Evolutionary conservation across 495 filamentous ascomycete species (phyloP), one percentile per base, ranked within the genome.

Genomic region (Penicillium dipodomyicola): DNA sequence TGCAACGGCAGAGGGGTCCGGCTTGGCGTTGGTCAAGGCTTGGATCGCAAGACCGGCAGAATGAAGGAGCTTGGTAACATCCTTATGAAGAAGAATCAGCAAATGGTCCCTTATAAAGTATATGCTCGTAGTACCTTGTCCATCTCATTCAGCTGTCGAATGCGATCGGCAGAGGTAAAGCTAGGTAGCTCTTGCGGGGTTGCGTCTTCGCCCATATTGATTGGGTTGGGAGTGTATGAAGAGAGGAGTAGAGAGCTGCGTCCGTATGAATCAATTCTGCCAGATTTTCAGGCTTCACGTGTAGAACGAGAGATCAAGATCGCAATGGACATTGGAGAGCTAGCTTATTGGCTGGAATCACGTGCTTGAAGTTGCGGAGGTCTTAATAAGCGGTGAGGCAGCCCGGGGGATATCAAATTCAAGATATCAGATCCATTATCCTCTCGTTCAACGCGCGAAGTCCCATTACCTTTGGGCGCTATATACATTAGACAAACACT

Each of bases 111-210:
- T 0, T 17, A 41, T 32, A 11, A 48, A 39, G 30, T 29, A 15
- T 22, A 12, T 30, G 23, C 17, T 19, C 35, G 27, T 54, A 71
- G 27, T 71, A 89, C 87, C 67, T 84, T 77, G 72, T 94, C 89
- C 49, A 93, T 87, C 17, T 85, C 80, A 62, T 80, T 85, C 41
- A 96, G 81, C 59, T 92, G 87, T 50, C 84, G 81, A 54, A 96
- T 92, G 51, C 86, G 87, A 65, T 91, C 85, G 6, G 80, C 80
- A 19, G 82, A 78, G 23, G 80, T 87, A 62, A 86, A 86, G 45
- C 72, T 68, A 23, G 63, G 42, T 9, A 14, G 19, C 30, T 54
- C 52, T 20, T 45, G 32, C 9, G 39, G 23, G 25, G 20, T 4
- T 6, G 43, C 32, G 7, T 39, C 6, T 27, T 54, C 42, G 6